phyloP scores from a whole-genome alignment of 441 rosid species.

The Cnidoscolus chayamansa region DNA sequence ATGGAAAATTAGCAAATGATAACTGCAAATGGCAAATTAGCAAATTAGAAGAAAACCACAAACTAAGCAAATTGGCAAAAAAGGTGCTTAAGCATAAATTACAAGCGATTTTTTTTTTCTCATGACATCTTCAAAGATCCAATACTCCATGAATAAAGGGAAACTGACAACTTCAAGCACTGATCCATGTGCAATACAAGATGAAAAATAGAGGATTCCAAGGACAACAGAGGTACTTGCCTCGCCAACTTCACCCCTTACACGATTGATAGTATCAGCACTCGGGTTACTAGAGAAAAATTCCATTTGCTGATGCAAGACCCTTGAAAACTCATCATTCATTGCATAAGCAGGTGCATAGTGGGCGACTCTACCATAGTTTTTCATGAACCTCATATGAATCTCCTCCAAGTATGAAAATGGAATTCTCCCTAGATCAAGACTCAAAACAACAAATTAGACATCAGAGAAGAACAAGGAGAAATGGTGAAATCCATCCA shows the following conservation, averaged over 20 bases:
- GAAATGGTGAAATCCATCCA: not conserved
- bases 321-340: slow-evolving; percentile 98
- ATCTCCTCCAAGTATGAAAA: slow-evolving; percentile 95
- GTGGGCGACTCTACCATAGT: slow-evolving; percentile 76
- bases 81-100: not conserved
- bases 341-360: slow-evolving; percentile 90
- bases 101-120: slow-evolving; percentile 5
- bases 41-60: not conserved
- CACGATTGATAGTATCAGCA: slow-evolving; percentile 84
- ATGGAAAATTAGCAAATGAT: no score
- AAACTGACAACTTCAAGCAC: slow-evolving; percentile 6
- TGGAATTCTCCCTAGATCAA: slow-evolving; percentile 77
- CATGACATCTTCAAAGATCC: slow-evolving; percentile 5
- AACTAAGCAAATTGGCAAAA: not conserved
- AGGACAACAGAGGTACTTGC: slow-evolving; percentile 36
- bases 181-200: not conserved
- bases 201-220: not conserved
- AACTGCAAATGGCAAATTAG: no score
- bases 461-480: not conserved
- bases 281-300: slow-evolving; percentile 90
- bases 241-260: slow-evolving; percentile 89
- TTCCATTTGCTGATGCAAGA: slow-evolving; percentile 98
- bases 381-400: slow-evolving; percentile 95
- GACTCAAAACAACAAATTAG: slow-evolving; percentile 16
- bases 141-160: not conserved